These are phyloP conservation scores for Salix viminalis DNA, from an alignment of 345 rosid species.

Conservation along the genomic window DNA sequence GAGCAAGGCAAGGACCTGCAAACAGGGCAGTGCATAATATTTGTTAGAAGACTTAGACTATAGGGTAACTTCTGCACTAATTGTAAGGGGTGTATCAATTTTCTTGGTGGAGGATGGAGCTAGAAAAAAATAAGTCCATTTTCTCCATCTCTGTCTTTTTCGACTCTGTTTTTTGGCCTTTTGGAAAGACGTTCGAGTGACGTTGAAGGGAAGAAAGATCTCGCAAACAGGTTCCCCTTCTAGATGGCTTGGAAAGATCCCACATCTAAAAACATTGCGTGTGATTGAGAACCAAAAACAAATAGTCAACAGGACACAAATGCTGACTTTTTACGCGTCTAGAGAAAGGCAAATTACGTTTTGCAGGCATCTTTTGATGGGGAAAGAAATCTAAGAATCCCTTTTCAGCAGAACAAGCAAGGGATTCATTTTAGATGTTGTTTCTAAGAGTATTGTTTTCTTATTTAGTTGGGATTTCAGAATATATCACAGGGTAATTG, in stretches of 20 bases:
- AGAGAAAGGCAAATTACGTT: no score
- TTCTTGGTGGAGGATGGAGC: neutral
- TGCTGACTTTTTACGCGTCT: neutral
- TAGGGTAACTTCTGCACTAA: neutral
- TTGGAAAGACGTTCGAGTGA: neutral
- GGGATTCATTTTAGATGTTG: no score
- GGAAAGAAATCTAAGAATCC: neutral
- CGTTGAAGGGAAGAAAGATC: neutral
- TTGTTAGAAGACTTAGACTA: neutral
- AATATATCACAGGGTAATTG: no score
- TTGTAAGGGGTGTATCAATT: no score
- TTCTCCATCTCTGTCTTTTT: neutral
- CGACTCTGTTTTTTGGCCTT: neutral
- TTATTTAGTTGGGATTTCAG: no score
- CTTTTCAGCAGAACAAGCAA: no score
- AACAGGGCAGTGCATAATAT: neutral
- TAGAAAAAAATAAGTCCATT: neutral
- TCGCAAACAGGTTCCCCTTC: neutral
- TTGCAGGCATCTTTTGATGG: neutral
- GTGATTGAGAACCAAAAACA: neutral
- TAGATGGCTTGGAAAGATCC: neutral
- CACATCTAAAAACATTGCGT: neutral
- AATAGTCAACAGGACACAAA: neutral
- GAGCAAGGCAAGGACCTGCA: slow-evolving; percentile 66
- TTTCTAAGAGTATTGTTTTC: no score